Base-by-base conservation (phyloP, 257 asterid genomes). In the Parsonsia alboflavescens region DNA sequence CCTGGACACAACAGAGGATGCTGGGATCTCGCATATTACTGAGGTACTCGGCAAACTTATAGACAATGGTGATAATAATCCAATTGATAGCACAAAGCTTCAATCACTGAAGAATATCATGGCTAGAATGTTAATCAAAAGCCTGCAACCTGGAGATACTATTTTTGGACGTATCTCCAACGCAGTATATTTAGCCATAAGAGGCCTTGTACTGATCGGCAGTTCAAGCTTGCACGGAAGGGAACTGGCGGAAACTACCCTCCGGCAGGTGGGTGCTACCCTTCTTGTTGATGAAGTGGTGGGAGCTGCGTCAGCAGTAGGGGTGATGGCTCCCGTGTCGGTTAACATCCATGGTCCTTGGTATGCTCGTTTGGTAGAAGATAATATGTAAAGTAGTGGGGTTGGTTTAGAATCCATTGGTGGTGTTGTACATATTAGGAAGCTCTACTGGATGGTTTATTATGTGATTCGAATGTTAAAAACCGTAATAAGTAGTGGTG, bases 271-370 rank as follows among this genome's bases (percentile, higher is more conserved):
- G 19, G 98, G 98, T 42, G 96, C 93, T 0, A 61, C 81, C 10
- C 53, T 80, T 33, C 88, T 93, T 0, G 63, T 82, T 0, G 89
- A 86, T 15, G 88, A 89, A 46, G 80, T 91, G 77, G 83, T 86
- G 66, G 82, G 78, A 57, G 88, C 88, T 50, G 92, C 90, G 6
- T 68, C 93, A 0, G 81, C 76, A 64, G 41, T 93, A 79, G 89
- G 86, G 83, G 80, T 83, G 63, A 84, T 77, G 7, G 89, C 92
- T 39, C 79, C 83, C 26, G 92, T 93, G 57, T 88, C 97, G 0
- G 91, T 84, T 61, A 79, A 81, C 49, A 90, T 91, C 73, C 98
- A 93, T 19, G 91, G 96, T 41, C 89, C 93, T 66, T 93, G 97
- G 97, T 93, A 89, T 76, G 88, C 83, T 2, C 75, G 77, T 77